These are phyloP conservation scores for Thalassiosira mediterranea DNA, from an alignment of 352 stramenopile species.

Conservation along the genomic window DNA sequence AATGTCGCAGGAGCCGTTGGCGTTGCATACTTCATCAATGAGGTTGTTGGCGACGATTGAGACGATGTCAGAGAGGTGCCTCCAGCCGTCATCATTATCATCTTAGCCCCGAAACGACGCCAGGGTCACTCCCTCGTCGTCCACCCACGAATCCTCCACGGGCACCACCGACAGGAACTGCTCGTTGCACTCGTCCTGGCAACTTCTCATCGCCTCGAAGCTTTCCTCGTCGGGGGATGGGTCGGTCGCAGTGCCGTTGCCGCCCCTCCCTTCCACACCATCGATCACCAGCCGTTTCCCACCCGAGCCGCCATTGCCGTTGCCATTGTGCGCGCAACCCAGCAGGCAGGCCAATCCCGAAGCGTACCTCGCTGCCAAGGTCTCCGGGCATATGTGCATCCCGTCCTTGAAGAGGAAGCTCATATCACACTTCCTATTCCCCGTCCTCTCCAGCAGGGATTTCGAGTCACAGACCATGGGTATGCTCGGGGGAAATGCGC, in stretches of 20 bases:
- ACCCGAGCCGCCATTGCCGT: background rate
- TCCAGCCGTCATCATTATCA: no score
- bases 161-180: conserved; percentile 46
- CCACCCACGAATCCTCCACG: conserved; percentile 37
- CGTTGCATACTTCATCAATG: no score
- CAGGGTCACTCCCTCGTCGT: no score
- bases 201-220: conserved; percentile 6
- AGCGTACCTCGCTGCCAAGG: conserved; percentile 34
- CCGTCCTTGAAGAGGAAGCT: conserved; percentile 58
- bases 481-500: conserved; percentile 28
- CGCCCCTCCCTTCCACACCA: background rate
- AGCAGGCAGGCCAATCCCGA: conserved; percentile 52
- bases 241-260: no score
- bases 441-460: background rate
- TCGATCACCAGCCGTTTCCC: no score
- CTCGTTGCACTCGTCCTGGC: conserved; percentile 41
- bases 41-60: no score
- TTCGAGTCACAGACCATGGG: conserved; percentile 29
- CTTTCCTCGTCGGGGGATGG: no score
- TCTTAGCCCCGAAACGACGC: no score
- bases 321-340: conserved; percentile 49
- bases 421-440: conserved; percentile 25
- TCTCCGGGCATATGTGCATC: conserved; percentile 66
- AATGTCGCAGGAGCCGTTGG: no score
- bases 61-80: no score